These are phyloP conservation scores for Paecilomyces dactylethromorphus DNA, from an alignment of 2,329 filamentous ascomycete species.

Conservation along the genomic window DNA sequence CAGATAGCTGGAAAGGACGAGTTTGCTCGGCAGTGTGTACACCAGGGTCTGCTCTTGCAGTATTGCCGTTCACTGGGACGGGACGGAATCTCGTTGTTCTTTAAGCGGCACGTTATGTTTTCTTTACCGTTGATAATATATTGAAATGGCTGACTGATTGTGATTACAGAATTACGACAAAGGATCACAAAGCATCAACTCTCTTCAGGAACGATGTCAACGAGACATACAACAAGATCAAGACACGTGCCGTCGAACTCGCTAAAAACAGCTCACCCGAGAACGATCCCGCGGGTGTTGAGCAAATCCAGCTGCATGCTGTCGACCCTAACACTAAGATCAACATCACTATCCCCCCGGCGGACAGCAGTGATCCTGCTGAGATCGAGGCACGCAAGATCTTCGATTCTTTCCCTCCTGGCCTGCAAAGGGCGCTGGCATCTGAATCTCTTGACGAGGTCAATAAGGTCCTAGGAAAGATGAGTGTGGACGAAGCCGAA, in stretches of 20 bases:
- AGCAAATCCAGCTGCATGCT: slow-evolving; percentile 96
- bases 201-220: slow-evolving; percentile 92
- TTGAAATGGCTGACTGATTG: not conserved
- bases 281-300: slow-evolving; percentile 58
- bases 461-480: slow-evolving; percentile 78
- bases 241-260: slow-evolving; percentile 68
- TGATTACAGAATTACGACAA: slow-evolving; percentile 62
- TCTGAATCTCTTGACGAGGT: slow-evolving; percentile 85
- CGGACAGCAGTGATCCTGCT: slow-evolving; percentile 57
- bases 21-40: slow-evolving; percentile 79
- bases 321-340: slow-evolving; percentile 91
- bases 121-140: not conserved
- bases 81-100: slow-evolving; percentile 87
- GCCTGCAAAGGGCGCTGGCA: slow-evolving; percentile 74
- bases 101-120: slow-evolving; percentile 61
- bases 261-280: slow-evolving; percentile 51
- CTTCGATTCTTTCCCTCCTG: slow-evolving; percentile 76
- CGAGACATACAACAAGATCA: slow-evolving; percentile 77
- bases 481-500: slow-evolving; percentile 84
- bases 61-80: slow-evolving; percentile 87
- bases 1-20: slow-evolving; percentile 70
- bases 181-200: slow-evolving; percentile 80
- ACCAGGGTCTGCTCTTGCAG: slow-evolving; percentile 86
- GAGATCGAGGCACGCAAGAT: slow-evolving; percentile 61
- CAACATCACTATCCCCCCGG: slow-evolving; percentile 73